Base-by-base conservation (phyloP, 441 rosid species). In the Adansonia rubrostipa region DNA sequence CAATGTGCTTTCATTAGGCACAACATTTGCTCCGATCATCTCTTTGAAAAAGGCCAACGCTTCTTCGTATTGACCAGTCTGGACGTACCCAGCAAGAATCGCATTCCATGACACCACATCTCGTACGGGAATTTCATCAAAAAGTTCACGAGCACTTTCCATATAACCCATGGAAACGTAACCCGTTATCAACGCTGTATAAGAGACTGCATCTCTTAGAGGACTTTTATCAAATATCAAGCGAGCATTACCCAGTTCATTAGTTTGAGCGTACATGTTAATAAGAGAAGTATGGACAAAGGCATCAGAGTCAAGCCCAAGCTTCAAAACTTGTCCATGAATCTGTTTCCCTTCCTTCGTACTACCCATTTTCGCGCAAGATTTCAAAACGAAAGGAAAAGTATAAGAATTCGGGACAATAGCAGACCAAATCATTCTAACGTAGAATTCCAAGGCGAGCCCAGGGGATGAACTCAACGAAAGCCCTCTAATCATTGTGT, bases 111-210 rank as follows among this genome's bases (percentile, higher is more conserved):
- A 66, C 51, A 66, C 71, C 3, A 66, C 51, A 66, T 66, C 71
- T n/a, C 71, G 51, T 44, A 9, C 48, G 6, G 71, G 71, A 66
- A 66, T 66, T 66, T 66, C 71, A 42, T 66, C 71, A 17, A 66
- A 66, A 66, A 66, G 71, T 20, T 66, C 6, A 17, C 71, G 71
- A 66, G 71, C 51, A n/a, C 13, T 66, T 66, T 66, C 51, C 15
- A 66, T 66, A 66, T 9, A 66, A 66, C 71, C 71, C 8, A 42
- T 66, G 6, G 71, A 66, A 42, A n/a, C 13, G 13, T n/a, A 90
- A 0, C 95, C 93, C 0, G 87, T 78, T 0, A 90, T 82, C 87
- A 86, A 77, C 47, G 92, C 90, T 3, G 90, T 89, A 53, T 76
- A 87, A 1, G 88, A 89, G 40, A 89, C 86, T 2, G 80, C 84